Percentiles rank a stretch among this genome's conserved stretches.
Conservation (phyloP, 2,329 filamentous ascomycete genomes). For the Pyricularia sp. region DNA sequence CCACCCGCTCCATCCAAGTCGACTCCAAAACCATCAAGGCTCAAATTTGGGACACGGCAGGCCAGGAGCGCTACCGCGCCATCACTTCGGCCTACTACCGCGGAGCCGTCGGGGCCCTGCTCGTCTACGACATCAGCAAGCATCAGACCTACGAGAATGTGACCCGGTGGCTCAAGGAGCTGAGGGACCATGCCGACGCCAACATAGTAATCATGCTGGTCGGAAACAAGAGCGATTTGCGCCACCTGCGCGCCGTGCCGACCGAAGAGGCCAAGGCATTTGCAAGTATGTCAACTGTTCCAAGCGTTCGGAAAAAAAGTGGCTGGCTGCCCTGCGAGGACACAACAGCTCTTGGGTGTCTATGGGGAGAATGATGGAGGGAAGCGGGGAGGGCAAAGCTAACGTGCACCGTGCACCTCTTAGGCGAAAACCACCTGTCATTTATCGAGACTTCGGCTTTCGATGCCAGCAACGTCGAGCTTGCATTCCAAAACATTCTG, state of each 20-base stretch:
- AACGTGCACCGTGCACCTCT: slow-evolving; percentile 12
- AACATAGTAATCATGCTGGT: slow-evolving; percentile 99
- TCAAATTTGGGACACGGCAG: slow-evolving; percentile 99
- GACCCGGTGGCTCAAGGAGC: slow-evolving; percentile 96
- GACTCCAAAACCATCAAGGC: slow-evolving; percentile 99
- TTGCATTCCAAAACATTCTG: slow-evolving; percentile 98
- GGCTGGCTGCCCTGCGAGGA: slow-evolving; percentile 3
- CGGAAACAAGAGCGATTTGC: slow-evolving; percentile 99
- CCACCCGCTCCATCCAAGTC: slow-evolving; percentile 96
- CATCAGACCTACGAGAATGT: slow-evolving; percentile 99
- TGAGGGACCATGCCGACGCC: slow-evolving; percentile 93
- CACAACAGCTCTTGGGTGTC: not conserved
- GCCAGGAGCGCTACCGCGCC: slow-evolving; percentile 96
- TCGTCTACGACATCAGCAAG: slow-evolving; percentile 99
- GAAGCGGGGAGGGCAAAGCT: slow-evolving; percentile 6
- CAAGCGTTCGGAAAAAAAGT: not conserved
- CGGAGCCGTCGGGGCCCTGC: slow-evolving; percentile 89
- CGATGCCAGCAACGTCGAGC: slow-evolving; percentile 97
- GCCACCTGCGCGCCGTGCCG: slow-evolving; percentile 90
- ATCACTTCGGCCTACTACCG: slow-evolving; percentile 99
- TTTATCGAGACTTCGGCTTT: slow-evolving; percentile 99
- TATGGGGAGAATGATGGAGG: not conserved
- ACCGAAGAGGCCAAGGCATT: slow-evolving; percentile 98
- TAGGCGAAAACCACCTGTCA: slow-evolving; percentile 94
- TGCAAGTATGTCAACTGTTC: slow-evolving; percentile 57